Conservation (phyloP, 2,329 filamentous ascomycete genomes). For the Phialophora verrucosa region DNA sequence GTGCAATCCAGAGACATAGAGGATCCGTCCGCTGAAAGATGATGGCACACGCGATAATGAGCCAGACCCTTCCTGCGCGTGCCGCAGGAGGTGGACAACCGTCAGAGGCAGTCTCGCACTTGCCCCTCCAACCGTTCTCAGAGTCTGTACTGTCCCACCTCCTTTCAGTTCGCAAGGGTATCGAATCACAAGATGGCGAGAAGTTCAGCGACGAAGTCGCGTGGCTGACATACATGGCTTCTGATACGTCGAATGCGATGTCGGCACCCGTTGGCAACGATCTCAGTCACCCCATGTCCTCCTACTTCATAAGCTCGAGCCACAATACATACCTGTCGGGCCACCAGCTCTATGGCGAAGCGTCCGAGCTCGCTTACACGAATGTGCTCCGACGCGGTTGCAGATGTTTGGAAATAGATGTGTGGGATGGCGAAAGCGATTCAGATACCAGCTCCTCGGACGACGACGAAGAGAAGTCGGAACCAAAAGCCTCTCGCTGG, state of each 20-base stretch:
- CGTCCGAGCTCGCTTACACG: conserved; percentile 78
- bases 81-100: conserved; percentile 38
- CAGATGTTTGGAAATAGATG: conserved; percentile 91
- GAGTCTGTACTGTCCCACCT: conserved; percentile 45
- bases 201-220: conserved; percentile 32
- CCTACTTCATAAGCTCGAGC: conserved; percentile 93
- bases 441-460: conserved; percentile 44
- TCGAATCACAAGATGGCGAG: conserved; percentile 36
- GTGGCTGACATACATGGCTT: conserved; percentile 54
- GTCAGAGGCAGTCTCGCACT: conserved; percentile 23
- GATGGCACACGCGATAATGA: conserved; percentile 15
- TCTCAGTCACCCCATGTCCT: conserved; percentile 72
- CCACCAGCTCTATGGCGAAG: conserved; percentile 79
- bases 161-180: conserved; percentile 45
- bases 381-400: conserved; percentile 77
- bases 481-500: conserved; percentile 34
- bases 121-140: conserved; percentile 41
- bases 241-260: conserved; percentile 51
- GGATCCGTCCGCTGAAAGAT: neutral
- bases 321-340: conserved; percentile 93
- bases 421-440: conserved; percentile 75
- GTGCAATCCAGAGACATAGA: neutral
- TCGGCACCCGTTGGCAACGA: conserved; percentile 62
- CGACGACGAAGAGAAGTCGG: conserved; percentile 33
- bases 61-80: conserved; percentile 20